Conservation (phyloP, 352 stramenopile species). For the Globisporangium heterothallicum region DNA sequence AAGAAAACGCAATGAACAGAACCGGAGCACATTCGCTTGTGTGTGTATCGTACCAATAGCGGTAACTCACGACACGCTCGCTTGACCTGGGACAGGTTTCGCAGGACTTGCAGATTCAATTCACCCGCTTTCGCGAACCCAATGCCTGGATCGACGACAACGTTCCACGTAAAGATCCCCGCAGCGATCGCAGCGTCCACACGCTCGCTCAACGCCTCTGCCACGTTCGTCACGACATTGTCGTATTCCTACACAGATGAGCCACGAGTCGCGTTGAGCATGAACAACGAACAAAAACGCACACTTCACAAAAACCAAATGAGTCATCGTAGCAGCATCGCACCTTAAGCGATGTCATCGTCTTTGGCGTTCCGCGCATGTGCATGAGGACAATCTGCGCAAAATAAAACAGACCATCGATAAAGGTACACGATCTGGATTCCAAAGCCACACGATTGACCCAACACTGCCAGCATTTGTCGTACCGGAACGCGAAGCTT, state of each 20-base stretch:
- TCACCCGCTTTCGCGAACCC: constrained; percentile 95
- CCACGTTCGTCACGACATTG: constrained; percentile 88
- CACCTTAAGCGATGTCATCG: constrained; percentile 89
- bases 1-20: neutral
- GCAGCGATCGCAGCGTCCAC: constrained; percentile 68
- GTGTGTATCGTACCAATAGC: constrained; percentile 34
- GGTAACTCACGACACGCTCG: constrained; percentile 36
- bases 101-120: constrained; percentile 90
- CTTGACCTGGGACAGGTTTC: constrained; percentile 61
- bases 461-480: neutral
- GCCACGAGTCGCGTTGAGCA: too few relatives aligned
- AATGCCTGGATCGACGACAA: constrained; percentile 96
- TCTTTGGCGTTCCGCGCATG: constrained; percentile 95
- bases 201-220: constrained; percentile 62
- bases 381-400: constrained; percentile 95
- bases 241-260: constrained; percentile 78
- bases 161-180: constrained; percentile 92
- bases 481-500: constrained; percentile 76
- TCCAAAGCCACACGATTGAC: too few relatives aligned
- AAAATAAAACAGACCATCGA: neutral
- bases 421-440: too few relatives aligned
- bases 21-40: too few relatives aligned
- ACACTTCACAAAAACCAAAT: too few relatives aligned
- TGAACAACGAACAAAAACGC: too few relatives aligned
- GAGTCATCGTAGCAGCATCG: too few relatives aligned